Base-by-base conservation (phyloP, 345 rosid species). In the Lenwebbia sp. region DNA sequence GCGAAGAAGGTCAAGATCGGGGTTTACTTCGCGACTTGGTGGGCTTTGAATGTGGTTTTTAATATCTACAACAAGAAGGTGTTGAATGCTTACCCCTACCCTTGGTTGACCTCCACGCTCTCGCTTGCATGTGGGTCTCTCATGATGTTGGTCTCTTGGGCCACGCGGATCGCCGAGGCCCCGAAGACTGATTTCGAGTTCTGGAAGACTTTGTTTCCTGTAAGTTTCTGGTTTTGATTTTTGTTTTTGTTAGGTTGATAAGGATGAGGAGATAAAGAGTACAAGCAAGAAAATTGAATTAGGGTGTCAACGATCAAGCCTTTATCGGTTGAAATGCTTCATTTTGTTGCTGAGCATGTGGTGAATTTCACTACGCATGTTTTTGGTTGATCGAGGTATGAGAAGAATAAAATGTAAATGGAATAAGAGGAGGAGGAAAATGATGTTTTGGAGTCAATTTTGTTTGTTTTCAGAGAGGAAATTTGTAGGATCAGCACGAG, bases 21-120 rank as follows among this genome's bases (percentile, higher is more conserved):
- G 85, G 83, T 94, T 81, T 97, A 95, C 89, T 97, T 97, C 85
- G 99, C 99, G 17, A 93, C 95, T 13, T 97, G 99, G 99, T 97
- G 99, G 99, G 96, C 98, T 53, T 88, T 97, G 91, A 97, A 97
- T 84, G 99, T 96, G 62, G 97, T 97, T 47, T 97, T 97, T 90
- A 96, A 97, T 85, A 97, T 97, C 25, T 97, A 97, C 87, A 97
- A 97, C 92, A 97, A 97, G 94, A 97, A 97, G 92, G 99, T 95
- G 14, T 88, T 97, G 93, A 97, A 97, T 92, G 99, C 96, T 28
- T 97, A 90, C 58, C 99, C 99, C 57, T 97, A 94, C 62, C 99
- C 99, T 11, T 97, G 99, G 99, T 92, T 97, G 87, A 97, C 99
- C 30, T 97, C 99, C 2, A 96, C 99, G 13, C 92, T 97, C 54